Evolutionary conservation across 2,329 filamentous ascomycete genomes (phyloP).

Genomic region (Claviceps arundinis): DNA sequence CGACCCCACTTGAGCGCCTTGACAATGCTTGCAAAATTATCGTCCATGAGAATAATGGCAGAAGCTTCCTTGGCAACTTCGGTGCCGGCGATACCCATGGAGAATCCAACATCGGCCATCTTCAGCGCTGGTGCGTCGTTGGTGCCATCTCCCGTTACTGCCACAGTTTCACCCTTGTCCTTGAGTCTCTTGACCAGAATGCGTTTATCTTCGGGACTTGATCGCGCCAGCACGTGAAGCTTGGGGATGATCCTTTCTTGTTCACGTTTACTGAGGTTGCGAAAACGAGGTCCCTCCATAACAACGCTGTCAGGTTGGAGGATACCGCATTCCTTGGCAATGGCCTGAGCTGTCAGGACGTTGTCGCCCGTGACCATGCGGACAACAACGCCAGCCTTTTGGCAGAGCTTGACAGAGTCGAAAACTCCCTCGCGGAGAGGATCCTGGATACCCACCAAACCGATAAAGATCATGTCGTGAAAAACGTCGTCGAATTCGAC

Average conservation of each 20-base stretch:
- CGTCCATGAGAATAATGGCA: constrained; percentile 76
- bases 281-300: constrained; percentile 68
- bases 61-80: constrained; percentile 79
- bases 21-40: constrained; percentile 78
- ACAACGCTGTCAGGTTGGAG: constrained; percentile 53
- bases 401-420: constrained; percentile 59
- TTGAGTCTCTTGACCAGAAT: constrained; percentile 59
- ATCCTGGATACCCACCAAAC: constrained; percentile 70
- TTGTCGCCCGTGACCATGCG: constrained; percentile 84
- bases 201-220: constrained; percentile 65
- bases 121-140: constrained; percentile 75
- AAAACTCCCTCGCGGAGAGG: constrained; percentile 63
- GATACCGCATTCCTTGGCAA: constrained; percentile 68
- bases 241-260: constrained; percentile 55
- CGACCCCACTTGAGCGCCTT: constrained; percentile 73
- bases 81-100: constrained; percentile 73
- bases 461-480: constrained; percentile 52
- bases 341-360: constrained; percentile 63
- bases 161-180: constrained; percentile 62
- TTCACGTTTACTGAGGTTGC: constrained; percentile 52
- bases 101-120: constrained; percentile 71
- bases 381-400: constrained; percentile 63
- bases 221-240: constrained; percentile 59
- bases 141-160: constrained; percentile 72
- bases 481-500: constrained; percentile 56